Base-by-base conservation (phyloP, 2,329 filamentous ascomycete genomes). In the Bipolaris zeicola region DNA sequence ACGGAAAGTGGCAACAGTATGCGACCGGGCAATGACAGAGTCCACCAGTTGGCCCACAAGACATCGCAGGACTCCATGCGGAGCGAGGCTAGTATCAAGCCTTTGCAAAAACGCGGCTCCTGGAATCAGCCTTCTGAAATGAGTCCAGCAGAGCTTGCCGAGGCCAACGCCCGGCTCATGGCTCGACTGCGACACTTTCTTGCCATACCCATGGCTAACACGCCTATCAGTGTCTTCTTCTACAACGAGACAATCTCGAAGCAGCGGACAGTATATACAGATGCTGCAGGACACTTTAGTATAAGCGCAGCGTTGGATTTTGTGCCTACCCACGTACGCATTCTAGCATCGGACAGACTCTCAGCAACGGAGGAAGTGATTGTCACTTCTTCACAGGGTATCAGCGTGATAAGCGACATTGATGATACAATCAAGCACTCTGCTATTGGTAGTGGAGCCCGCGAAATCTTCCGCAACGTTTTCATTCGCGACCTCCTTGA, bases 351-450 rank as follows among this genome's bases (percentile, higher is more conserved):
- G 11, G 92, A 97, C 69, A 85, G 88, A 55, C 81, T 99, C 3
- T 96, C 93, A 14, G 88, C 88, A 0, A 91, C 89, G 1, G 89
- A 95, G 61, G 84, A 90, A 52, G 83, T 99, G 42, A 82, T 86
- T 38, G 80, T 98, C 48, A 92, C 89, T 3, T 89, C 94, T 56
- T 85, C 90, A 0, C 81, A 80, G 20, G 95, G 95, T 38, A 85
- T 99, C 60, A 98, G 93, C 74, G 72, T 99, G 56, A 98, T 99
- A 73, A 98, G 92, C 73, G 95, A 99, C 73, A 95, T 99, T 61
- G 95, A 99, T 70, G 95, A 99, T 76, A 99, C 95, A 0, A 89
- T 99, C 72, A 99, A 99, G 75, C 89, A 92, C 68, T 97, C 95
- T 18, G 96, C 93, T 54, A 97, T 99, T 63, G 85, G 87, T 1